Conservation (phyloP, 208 protist species). For the Acanthamoeba culbertsoni region DNA sequence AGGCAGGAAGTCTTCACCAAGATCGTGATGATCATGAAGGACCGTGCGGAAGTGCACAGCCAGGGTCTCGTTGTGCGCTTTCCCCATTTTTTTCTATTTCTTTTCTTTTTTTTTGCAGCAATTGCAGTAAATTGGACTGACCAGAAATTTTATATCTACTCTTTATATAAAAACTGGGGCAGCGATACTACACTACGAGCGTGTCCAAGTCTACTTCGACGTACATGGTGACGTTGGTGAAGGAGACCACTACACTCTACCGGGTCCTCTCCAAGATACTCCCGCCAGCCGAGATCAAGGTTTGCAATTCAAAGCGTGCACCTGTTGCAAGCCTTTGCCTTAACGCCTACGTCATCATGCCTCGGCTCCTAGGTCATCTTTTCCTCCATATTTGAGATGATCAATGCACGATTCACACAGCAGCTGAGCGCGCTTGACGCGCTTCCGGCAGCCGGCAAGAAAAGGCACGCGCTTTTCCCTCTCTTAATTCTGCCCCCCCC, state of each 20-base stretch:
- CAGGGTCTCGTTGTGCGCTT: not conserved
- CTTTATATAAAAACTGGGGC: not conserved
- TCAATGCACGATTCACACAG: not conserved
- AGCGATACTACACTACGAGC: constrained; percentile 1
- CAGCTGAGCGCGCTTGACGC: not conserved
- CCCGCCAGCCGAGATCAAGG: constrained; percentile 5
- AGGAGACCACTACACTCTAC: constrained; percentile 40
- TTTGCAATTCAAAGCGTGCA: no score
- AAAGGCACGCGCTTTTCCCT: no score
- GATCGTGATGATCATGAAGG: constrained; percentile 75
- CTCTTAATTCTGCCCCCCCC: no score
- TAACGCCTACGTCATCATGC: not conserved
- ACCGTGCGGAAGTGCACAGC: constrained; percentile 25
- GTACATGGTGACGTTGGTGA: not conserved
- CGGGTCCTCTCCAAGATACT: constrained; percentile 48
- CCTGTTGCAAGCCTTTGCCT: not conserved
- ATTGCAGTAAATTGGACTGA: no score
- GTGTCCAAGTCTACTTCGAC: not conserved
- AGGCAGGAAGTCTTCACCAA: constrained; percentile 70
- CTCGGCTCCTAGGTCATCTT: not conserved
- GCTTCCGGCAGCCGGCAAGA: not conserved
- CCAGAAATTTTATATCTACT: not conserved
- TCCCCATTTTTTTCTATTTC: not conserved
- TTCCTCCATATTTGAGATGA: not conserved
- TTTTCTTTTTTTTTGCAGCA: not conserved